Evolutionary conservation across 257 asterid species (phyloP), one percentile per base, ranked within the genome.

Genomic region (Linaria vulgaris): DNA sequence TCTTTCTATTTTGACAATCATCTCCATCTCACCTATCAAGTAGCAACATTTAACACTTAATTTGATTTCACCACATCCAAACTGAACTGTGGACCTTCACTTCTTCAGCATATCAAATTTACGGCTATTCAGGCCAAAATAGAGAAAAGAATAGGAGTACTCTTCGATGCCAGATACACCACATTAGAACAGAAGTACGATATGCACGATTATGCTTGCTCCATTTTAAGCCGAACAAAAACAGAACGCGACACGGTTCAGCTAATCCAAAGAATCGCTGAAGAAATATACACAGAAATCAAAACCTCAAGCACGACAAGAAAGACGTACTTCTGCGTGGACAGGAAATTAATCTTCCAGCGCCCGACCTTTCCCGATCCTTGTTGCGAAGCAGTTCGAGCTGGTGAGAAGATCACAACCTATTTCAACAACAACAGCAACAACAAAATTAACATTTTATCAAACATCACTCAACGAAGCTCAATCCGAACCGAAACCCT

Each of bases 301-400:
- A 38, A 68, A 61, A 62, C 17, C 66, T 20, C 65, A 70, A 47
- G 48, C 64, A 64, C 56, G 69, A 56, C 17, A 62, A n/a, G 54
- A 59, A 59, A 56, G 24, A 24, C 90, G 68, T 90, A 87, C 97
- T 90, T 90, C 69, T 90, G 96, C 2, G 92, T 90, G 63, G 99
- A 90, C 79, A 88, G 0, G 76, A 94, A 94, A 79, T 90, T 87
- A 73, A 94, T 94, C 78, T 86, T 94, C 97, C 99, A 94, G 71
- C 57, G 83, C 68, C 96, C 97, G 76, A 94, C 82, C 75, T 90
- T 90, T 70, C 96, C 99, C 13, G 99, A 88, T 70, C 99, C 99
- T 78, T 94, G 99, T 67, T 94, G 99, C 20, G 86, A 67, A 48
- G 97, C 99, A 69, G 97, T 85, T 72, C 96, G 83, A 61, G 99